Conservation (phyloP, 2,329 filamentous ascomycete genomes). For the Diaporthe sp. region DNA sequence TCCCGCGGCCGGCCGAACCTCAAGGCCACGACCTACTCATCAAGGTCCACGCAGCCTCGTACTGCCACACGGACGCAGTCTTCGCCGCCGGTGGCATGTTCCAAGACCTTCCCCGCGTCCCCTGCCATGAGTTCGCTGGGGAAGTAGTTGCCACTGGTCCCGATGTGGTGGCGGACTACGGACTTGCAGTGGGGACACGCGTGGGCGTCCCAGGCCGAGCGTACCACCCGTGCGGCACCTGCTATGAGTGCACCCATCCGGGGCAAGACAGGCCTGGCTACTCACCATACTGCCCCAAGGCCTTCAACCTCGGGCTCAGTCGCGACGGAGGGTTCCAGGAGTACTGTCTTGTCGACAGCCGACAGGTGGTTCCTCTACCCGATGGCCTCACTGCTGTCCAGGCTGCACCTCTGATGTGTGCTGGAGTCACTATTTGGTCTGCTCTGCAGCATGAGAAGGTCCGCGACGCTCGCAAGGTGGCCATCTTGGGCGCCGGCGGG, state of each 20-base stretch:
- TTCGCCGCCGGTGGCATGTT: neutral
- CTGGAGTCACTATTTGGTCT: neutral
- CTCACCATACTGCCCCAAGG: neutral
- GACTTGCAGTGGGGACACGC: neutral
- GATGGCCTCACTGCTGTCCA: neutral
- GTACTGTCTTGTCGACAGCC: neutral
- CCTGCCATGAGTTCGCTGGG: neutral
- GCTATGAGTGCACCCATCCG: neutral
- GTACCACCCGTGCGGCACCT: slow-evolving; percentile 1
- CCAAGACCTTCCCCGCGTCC: neutral
- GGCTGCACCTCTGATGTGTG: neutral
- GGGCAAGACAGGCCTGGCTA: neutral
- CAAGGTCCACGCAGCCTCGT: neutral
- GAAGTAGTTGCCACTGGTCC: neutral
- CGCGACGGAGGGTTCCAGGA: neutral
- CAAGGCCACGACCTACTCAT: neutral
- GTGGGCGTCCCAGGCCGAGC: neutral
- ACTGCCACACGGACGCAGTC: slow-evolving; percentile 1
- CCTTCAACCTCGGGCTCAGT: neutral
- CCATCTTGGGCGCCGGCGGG: neutral
- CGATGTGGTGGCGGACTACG: neutral
- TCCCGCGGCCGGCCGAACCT: neutral
- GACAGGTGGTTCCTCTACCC: neutral
- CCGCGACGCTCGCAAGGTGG: neutral
- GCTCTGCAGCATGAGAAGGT: neutral